Conservation (phyloP, 345 rosid species). For the Eucalyptus coolabah region DNA sequence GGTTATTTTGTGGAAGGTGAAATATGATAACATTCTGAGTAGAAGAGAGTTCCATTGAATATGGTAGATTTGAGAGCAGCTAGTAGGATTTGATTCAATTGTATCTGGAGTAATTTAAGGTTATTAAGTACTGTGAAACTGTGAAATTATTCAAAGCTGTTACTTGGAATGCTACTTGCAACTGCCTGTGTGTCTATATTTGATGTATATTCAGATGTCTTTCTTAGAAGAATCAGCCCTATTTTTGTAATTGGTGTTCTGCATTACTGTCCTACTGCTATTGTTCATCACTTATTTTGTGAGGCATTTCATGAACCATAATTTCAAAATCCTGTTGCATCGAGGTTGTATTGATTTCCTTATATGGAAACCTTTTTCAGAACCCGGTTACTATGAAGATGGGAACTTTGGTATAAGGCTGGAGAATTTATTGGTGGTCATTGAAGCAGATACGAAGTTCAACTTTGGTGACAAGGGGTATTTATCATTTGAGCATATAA, state of each 20-base stretch:
- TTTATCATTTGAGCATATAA: slow-evolving; percentile 85
- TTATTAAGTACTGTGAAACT: neutral
- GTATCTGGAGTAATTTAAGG: neutral
- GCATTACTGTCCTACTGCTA: neutral
- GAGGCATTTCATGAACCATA: neutral
- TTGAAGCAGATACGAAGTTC: slow-evolving; percentile 59
- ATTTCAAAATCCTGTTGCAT: neutral
- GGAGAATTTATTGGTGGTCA: slow-evolving; percentile 87
- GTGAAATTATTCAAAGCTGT: neutral
- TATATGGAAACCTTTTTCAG: slow-evolving; percentile 14
- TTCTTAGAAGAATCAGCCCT: neutral
- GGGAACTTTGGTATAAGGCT: slow-evolving; percentile 89
- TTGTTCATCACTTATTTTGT: neutral
- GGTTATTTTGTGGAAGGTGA: neutral
- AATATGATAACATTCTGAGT: neutral
- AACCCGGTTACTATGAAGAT: slow-evolving; percentile 93
- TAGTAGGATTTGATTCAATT: neutral
- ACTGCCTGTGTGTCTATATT: neutral
- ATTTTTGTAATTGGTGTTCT: neutral
- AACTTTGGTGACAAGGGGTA: slow-evolving; percentile 93
- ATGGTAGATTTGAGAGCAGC: neutral
- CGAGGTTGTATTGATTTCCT: neutral
- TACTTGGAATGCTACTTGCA: neutral
- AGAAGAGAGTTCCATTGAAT: neutral
- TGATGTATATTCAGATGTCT: neutral